Base-by-base conservation (phyloP, 164 flowering plant genomes). In the Chimonanthus praecox region DNA sequence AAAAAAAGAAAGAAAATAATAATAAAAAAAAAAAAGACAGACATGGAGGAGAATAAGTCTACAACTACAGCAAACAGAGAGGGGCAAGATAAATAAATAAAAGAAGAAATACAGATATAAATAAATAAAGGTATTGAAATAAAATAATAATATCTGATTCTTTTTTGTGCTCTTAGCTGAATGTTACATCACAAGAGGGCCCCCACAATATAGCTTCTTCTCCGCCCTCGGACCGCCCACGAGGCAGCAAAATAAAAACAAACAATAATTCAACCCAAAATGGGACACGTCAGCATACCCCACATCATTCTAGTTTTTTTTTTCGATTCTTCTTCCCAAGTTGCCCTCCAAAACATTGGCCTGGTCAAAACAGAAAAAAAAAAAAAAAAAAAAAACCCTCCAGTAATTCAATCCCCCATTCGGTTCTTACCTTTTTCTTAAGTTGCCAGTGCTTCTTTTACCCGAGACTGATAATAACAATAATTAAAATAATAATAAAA, bases 141-240 rank as follows among this genome's bases (percentile, higher is more conserved):
- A 63, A 63, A 21, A 9, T 63, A 18, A 33, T 3, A 21, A 7
- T 44, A 63, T 21, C 44, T 33, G 4, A 63, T 4, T 4, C 65
- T 43, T 4, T 7, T 21, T 21, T 51, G 9, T 51, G 9, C 58
- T 51, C 58, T 15, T 51, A 10, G 9, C 58, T 11, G 10, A 51
- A 71, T 33, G 33, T 76, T 76, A 76, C 78, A 71, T 71, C 67
- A 76, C 58, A 47, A 51, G 67, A 46, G 47, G 51, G 47, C 48
- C 48, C 33, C 18, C 10, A 13, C 68, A n/a, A 50, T 33, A 9
- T 54, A 8, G 4, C 4, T 18, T 70, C 3, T 9, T 51, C 47
- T 13, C 2, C 10, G 5, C 54, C 47, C 49, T 43, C 58, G 3
- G 20, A 16, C 44, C 72, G 21, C 33, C n/a, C 15, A 67, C 9